Evolutionary conservation across 1,284 basidiomycete species (phyloP).

Genomic region (Cryptococcus deneoformans): DNA sequence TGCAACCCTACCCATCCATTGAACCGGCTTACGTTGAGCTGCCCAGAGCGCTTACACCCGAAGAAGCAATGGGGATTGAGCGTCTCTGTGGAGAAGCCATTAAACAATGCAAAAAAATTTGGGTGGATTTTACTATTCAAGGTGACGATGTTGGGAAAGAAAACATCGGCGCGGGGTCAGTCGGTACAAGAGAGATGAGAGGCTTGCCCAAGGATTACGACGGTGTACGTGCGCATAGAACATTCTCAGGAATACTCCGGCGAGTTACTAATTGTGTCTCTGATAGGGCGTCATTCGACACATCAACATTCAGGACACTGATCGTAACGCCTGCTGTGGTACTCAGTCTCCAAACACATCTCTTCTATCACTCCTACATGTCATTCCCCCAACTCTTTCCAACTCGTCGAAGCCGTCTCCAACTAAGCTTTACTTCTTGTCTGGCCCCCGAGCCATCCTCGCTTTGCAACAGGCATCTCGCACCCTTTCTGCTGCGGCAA

Average conservation of each 20-base stretch:
- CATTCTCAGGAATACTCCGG: neutral
- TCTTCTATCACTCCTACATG: conserved; percentile 41
- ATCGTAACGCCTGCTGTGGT: conserved; percentile 80
- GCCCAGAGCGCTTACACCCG: conserved; percentile 62
- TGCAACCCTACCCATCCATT: conserved; percentile 55
- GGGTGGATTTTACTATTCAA: conserved; percentile 40
- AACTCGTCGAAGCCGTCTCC: conserved; percentile 53
- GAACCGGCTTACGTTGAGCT: conserved; percentile 75
- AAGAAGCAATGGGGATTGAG: conserved; percentile 65
- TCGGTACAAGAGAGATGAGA: conserved; percentile 65
- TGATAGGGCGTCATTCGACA: conserved; percentile 67
- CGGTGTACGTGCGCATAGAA: conserved; percentile 26
- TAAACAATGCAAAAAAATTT: conserved; percentile 34
- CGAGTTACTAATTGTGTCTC: neutral
- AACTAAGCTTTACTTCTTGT: conserved; percentile 72
- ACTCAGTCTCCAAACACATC: conserved; percentile 59
- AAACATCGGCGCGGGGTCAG: conserved; percentile 38
- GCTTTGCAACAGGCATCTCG: conserved; percentile 60
- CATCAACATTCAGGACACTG: conserved; percentile 74
- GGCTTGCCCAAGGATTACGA: conserved; percentile 54
- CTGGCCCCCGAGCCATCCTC: conserved; percentile 68
- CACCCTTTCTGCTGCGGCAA: conserved; percentile 58
- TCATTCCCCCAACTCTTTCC: conserved; percentile 51
- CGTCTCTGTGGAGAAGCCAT: conserved; percentile 62
- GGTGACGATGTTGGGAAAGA: conserved; percentile 14